A percentile compares a stretch with the other conserved stretches of the same genome.
These are phyloP conservation scores for Xerocomellus chrysenteron DNA, from an alignment of 768 basidiomycete genomes.

Conservation along the genomic window DNA sequence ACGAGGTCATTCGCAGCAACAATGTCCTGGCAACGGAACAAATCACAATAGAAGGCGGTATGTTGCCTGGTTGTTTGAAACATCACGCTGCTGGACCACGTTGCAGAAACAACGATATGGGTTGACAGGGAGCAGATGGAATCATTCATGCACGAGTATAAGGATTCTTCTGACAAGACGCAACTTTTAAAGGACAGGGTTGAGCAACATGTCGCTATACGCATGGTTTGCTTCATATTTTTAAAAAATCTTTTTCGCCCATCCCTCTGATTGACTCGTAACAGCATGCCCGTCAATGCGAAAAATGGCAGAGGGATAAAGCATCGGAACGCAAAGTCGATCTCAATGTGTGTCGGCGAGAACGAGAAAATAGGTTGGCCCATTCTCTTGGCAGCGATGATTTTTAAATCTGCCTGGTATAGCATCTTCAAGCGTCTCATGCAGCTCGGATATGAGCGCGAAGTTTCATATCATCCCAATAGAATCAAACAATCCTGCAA, in stretches of 20 bases:
- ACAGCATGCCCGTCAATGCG: slow-evolving; percentile 5
- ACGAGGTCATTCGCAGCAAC: not conserved
- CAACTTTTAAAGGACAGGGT: not conserved
- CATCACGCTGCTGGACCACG: not conserved
- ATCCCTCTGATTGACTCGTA: not conserved
- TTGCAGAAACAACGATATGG: not conserved
- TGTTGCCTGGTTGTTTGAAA: not conserved
- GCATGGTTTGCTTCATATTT: not conserved
- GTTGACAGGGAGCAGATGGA: slow-evolving; percentile 7
- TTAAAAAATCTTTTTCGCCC: too few relatives aligned
- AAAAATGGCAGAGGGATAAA: not conserved
- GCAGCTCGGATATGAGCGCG: slow-evolving; percentile 1
- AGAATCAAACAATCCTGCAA: not conserved
- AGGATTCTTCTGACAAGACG: not conserved
- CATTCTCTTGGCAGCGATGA: not conserved
- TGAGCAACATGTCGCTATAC: not conserved
- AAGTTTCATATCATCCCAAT: not conserved
- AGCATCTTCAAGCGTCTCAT: slow-evolving; percentile 11
- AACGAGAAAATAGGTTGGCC: not conserved
- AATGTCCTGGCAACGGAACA: not conserved
- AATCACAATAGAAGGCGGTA: not conserved
- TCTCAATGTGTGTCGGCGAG: not conserved
- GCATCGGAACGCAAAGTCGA: not conserved
- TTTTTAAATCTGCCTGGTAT: not conserved
- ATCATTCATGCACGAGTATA: not conserved